Conservation (phyloP, 352 stramenopile genomes). For the Phytophthora lateralis region DNA sequence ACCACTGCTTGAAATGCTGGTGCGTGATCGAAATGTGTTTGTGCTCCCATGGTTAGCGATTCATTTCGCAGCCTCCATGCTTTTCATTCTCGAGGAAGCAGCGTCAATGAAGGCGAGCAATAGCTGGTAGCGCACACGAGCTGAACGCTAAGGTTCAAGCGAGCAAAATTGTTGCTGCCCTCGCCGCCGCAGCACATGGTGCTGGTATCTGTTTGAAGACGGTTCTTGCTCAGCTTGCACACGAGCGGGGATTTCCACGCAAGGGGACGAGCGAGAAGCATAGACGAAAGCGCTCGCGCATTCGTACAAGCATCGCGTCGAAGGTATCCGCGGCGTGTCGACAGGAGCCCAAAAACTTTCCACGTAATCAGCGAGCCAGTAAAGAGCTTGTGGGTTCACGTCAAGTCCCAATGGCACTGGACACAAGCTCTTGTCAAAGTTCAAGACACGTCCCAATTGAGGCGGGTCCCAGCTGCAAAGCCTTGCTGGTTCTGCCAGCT, state of each 20-base stretch:
- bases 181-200: background rate
- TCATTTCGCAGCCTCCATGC: background rate
- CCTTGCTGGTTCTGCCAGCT: constrained; percentile 12
- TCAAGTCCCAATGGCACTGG: constrained; percentile 18
- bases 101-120: too few relatives aligned
- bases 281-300: constrained; percentile 6
- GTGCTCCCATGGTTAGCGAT: background rate
- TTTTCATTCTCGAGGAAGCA: background rate
- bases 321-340: constrained; percentile 4
- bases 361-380: constrained; percentile 28
- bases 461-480: constrained; percentile 33
- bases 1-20: background rate
- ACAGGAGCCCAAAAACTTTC: constrained; percentile 18
- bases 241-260: constrained; percentile 9
- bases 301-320: constrained; percentile 2
- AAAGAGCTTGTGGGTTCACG: constrained; percentile 18
- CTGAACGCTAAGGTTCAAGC: background rate
- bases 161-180: background rate
- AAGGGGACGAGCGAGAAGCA: constrained; percentile 7
- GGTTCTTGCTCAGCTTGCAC: constrained; percentile 11
- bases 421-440: constrained; percentile 23
- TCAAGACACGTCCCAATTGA: constrained; percentile 30
- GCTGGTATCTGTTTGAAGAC: constrained; percentile 21
- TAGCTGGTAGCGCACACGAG: background rate
- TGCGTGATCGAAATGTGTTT: background rate